Evolutionary conservation across 2,329 filamentous ascomycete species (phyloP).

Genomic region (Trichoderma sp.): DNA sequence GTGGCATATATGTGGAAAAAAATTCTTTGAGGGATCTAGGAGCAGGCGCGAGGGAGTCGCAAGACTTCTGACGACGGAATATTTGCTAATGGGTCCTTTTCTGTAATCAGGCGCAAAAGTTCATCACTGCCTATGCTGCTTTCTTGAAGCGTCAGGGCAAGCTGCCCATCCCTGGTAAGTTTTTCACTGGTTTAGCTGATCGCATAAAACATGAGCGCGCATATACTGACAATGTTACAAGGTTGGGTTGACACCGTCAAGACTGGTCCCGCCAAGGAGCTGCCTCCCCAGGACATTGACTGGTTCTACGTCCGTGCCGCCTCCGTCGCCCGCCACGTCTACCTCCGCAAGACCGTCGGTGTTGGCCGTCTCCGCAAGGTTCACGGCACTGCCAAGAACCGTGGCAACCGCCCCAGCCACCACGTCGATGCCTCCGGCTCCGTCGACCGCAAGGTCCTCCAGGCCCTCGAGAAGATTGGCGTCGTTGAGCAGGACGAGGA

Average conservation of each 20-base stretch:
- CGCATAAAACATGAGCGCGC: background rate
- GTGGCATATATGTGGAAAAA: constrained; percentile 20
- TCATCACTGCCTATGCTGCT: constrained; percentile 80
- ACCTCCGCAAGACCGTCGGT: constrained; percentile 98
- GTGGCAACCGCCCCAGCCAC: constrained; percentile 83
- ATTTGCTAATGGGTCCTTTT: constrained; percentile 58
- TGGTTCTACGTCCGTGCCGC: constrained; percentile 94
- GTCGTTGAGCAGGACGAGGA: constrained; percentile 97
- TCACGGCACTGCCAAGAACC: constrained; percentile 97
- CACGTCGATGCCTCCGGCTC: constrained; percentile 94
- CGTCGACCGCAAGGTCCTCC: constrained; percentile 96
- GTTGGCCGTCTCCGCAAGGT: constrained; percentile 96
- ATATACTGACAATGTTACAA: constrained; percentile 34
- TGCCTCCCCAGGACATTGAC: constrained; percentile 96
- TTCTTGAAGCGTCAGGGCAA: constrained; percentile 95
- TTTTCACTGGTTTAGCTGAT: background rate
- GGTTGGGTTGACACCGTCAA: constrained; percentile 99
- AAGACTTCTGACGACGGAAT: constrained; percentile 74
- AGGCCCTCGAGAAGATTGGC: constrained; percentile 98
- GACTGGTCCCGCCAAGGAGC: constrained; percentile 94
- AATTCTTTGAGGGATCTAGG: constrained; percentile 36
- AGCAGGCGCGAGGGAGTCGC: constrained; percentile 72
- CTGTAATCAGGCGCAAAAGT: constrained; percentile 73
- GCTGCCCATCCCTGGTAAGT: constrained; percentile 83
- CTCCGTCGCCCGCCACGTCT: constrained; percentile 95